Evolutionary conservation across 1,284 basidiomycete genomes (phyloP), one percentile per base, ranked within the genome.

Genomic region (Pseudomicrostroma phylloplanum): DNA sequence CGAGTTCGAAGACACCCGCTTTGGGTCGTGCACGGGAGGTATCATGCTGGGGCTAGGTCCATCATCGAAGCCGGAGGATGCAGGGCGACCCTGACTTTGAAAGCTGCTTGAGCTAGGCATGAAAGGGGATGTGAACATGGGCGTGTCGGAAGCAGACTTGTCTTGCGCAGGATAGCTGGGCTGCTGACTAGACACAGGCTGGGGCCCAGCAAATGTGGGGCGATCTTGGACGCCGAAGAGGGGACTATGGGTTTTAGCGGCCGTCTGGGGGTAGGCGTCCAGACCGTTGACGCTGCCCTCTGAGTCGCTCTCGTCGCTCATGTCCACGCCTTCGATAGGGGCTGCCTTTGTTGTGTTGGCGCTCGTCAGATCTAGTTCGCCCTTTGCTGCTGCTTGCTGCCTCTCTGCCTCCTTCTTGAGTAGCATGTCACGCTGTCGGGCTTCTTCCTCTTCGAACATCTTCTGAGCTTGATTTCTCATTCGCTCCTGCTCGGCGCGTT

Each of bases 301-400:
- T 56, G 69, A 70, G 58, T 76, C 76, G 59, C 72, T 73, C 61
- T 75, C 76, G 63, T 77, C 76, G 63, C 72, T 73, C 71, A 76
- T 74, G 26, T 76, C 74, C 39, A 78, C 66, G 54, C 71, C 71
- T 13, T 68, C 69, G 54, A 77, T 69, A 23, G 75, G 71, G n/a
- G 69, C 69, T 8, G 64, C 57, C 55, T 71, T 74, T 19, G 67
- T 46, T 42, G 65, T 65, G 17, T 70, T 66, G 15, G 65, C 63
- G 9, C n/a, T 23, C 15, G 42, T 39, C 30, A 36, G 30, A 46
- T 67, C 54, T 15, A 74, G 30, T 30, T 65, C 56, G 41, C 72
- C 72, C 19, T 70, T 64, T 6, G 69, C 71, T 17, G 69, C 21
- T 36, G 67, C 65, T 12, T 57, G 61, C 55, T 73, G 66, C 6